phyloP scores from a whole-genome alignment of 495 filamentous ascomycete species.

The Aspergillus carlsbadensis region DNA sequence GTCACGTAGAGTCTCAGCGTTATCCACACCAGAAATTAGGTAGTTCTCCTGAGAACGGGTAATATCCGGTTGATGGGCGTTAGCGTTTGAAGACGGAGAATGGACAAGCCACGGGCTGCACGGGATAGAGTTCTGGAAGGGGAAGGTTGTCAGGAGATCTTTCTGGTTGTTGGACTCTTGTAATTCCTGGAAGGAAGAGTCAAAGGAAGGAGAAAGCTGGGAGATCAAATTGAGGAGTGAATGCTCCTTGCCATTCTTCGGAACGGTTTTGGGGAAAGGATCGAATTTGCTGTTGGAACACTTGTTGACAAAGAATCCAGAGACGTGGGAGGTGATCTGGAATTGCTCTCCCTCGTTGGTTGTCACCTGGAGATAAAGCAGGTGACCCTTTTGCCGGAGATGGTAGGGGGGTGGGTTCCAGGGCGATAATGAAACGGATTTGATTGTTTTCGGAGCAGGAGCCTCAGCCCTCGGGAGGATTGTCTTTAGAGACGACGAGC shows the following conservation, averaged over 20 bases:
- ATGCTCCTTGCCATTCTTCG: slow-evolving; percentile 72
- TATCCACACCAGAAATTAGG: slow-evolving; percentile 84
- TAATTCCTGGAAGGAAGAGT: slow-evolving; percentile 65
- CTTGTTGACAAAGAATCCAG: slow-evolving; percentile 96
- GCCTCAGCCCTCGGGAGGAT: slow-evolving; percentile 66
- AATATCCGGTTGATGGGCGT: slow-evolving; percentile 75
- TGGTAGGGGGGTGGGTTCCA: slow-evolving; percentile 97
- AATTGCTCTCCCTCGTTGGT: slow-evolving; percentile 91
- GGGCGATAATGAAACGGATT: slow-evolving; percentile 79
- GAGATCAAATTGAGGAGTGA: slow-evolving; percentile 80
- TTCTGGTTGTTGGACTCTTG: slow-evolving; percentile 79
- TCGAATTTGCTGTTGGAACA: slow-evolving; percentile 90
- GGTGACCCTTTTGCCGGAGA: slow-evolving; percentile 85
- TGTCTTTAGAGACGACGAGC: slow-evolving; percentile 61
- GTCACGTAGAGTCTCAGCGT: slow-evolving; percentile 88
- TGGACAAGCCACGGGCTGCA: slow-evolving; percentile 91
- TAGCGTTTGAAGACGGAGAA: slow-evolving; percentile 56
- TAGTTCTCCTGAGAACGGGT: slow-evolving; percentile 92
- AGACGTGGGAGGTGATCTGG: slow-evolving; percentile 89
- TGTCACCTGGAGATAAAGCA: slow-evolving; percentile 84
- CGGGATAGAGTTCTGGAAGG: slow-evolving; percentile 89
- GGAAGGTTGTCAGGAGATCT: slow-evolving; percentile 89
- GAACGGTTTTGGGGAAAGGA: slow-evolving; percentile 68
- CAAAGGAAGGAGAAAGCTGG: slow-evolving; percentile 80
- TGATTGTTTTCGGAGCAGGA: slow-evolving; percentile 80